A percentile compares a stretch with the other conserved stretches of the same genome.
phyloP scores from a whole-genome alignment of 768 basidiomycete genomes.

The Mycena belliarum region DNA sequence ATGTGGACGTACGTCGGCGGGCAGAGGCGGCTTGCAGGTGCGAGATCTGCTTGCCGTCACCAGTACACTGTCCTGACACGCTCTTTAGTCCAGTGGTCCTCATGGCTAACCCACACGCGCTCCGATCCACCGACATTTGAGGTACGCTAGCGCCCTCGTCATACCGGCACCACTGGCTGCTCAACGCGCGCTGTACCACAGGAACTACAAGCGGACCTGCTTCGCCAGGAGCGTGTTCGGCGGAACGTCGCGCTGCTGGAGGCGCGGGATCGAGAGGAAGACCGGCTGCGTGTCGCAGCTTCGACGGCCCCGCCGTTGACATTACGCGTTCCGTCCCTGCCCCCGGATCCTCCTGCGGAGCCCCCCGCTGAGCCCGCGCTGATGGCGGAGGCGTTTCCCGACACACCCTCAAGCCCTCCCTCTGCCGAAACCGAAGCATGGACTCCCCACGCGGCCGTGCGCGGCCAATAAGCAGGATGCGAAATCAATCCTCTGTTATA shows the following conservation, averaged over 20 bases:
- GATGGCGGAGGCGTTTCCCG: too few species aligned
- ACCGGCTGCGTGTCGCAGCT: constrained; percentile 26
- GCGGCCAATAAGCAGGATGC: too few species aligned
- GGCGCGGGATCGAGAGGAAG: not conserved
- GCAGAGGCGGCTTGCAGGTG: constrained; percentile 59
- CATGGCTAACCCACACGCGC: constrained; percentile 75
- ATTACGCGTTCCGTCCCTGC: too few species aligned
- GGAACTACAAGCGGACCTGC: constrained; percentile 16
- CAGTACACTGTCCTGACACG: not conserved
- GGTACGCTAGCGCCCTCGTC: constrained; percentile 42
- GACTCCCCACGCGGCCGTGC: too few species aligned
- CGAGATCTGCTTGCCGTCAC: not conserved
- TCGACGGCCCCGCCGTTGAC: too few species aligned
- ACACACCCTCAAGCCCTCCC: too few species aligned
- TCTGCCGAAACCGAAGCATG: too few species aligned
- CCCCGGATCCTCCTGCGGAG: too few species aligned
- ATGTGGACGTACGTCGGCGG: constrained; percentile 68
- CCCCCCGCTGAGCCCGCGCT: too few species aligned
- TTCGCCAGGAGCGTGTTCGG: too few species aligned
- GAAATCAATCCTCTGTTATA: too few species aligned
- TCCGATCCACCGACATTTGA: constrained; percentile 57
- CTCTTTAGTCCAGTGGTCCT: constrained; percentile 70
- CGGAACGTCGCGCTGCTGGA: too few species aligned
- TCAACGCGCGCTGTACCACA: not conserved
- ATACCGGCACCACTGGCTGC: constrained; percentile 1